Evolutionary conservation across 148 eudicot species (phyloP).

Genomic region (Cornus controversa): DNA sequence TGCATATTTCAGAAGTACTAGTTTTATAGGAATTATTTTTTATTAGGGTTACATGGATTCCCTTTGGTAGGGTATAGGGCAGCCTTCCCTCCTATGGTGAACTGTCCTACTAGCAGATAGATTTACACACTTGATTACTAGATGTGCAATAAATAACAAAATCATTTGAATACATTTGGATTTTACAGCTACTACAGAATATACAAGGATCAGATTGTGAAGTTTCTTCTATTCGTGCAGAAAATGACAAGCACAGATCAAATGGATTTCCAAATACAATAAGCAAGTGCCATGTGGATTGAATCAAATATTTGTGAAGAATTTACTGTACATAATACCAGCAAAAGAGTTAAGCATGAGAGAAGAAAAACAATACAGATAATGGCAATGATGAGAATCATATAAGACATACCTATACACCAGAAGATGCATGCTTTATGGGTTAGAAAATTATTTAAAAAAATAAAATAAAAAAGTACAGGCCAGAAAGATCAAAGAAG

Average conservation of each 20-base stretch:
- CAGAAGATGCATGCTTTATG: not conserved
- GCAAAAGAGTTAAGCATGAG: not conserved
- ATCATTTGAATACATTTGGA: not conserved
- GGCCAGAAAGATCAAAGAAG: not conserved
- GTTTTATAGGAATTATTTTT: not conserved
- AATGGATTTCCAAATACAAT: not conserved
- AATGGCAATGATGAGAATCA: not conserved
- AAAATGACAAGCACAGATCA: not conserved
- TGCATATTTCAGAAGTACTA: conserved; percentile 14
- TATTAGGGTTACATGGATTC: conserved; percentile 8
- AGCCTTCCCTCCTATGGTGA: not conserved
- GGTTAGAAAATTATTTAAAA: not conserved
- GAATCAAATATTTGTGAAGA: not conserved
- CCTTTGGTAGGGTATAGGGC: not conserved
- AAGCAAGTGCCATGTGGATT: not conserved
- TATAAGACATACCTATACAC: not conserved
- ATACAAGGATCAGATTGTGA: not conserved
- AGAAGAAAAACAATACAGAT: not conserved
- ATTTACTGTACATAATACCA: not conserved
- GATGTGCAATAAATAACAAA: not conserved
- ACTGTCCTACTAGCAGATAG: not conserved
- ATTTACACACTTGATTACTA: not conserved
- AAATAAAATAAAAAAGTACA: not conserved
- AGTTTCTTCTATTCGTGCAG: not conserved
- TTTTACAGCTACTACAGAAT: not conserved